phyloP scores from a whole-genome alignment of 768 basidiomycete genomes.

The Strobilomyces dryophilus region DNA sequence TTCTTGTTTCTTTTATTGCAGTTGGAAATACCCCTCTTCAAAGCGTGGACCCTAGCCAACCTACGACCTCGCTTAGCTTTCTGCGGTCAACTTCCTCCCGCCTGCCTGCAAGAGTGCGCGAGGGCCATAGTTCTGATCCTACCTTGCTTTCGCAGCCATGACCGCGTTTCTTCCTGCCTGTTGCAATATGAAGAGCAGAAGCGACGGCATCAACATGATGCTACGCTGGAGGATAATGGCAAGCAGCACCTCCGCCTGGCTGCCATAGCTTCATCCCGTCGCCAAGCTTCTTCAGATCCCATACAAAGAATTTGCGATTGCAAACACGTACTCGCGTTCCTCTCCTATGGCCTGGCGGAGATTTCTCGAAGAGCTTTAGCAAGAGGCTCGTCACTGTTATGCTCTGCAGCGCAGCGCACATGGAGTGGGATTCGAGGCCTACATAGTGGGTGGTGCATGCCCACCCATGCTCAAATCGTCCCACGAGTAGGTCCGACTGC shows the following conservation, averaged over 20 bases:
- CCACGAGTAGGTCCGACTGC: slow-evolving; percentile 9
- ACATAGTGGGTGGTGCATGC: slow-evolving; percentile 25
- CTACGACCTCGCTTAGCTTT: slow-evolving; percentile 25
- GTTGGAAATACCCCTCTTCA: slow-evolving; percentile 16
- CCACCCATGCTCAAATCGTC: slow-evolving; percentile 9
- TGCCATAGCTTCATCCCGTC: slow-evolving; percentile 5
- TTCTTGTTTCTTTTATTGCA: slow-evolving; percentile 1
- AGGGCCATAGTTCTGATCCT: slow-evolving; percentile 15
- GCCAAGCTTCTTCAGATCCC: slow-evolving; percentile 15
- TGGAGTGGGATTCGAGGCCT: slow-evolving; percentile 14
- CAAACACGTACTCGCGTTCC: slow-evolving; percentile 14
- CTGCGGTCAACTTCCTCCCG: slow-evolving; percentile 22
- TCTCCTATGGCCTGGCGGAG: slow-evolving; percentile 20
- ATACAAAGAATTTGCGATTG: slow-evolving; percentile 23
- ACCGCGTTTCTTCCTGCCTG: slow-evolving; percentile 24
- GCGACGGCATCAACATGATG: slow-evolving; percentile 27
- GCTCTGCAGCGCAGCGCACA: slow-evolving; percentile 20
- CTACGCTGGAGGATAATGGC: slow-evolving; percentile 25
- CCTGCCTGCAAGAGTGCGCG: slow-evolving; percentile 28
- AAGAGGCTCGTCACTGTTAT: slow-evolving; percentile 13
- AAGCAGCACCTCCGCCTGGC: slow-evolving; percentile 17
- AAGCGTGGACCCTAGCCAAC: slow-evolving; percentile 19
- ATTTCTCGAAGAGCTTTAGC: slow-evolving; percentile 14
- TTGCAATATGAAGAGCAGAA: slow-evolving; percentile 23
- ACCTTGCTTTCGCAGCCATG: slow-evolving; percentile 20